A percentile compares a stretch with the other conserved stretches of the same genome.
phyloP scores from a whole-genome alignment of 2,329 filamentous ascomycete species.

The Colletotrichum orchidophilum region DNA sequence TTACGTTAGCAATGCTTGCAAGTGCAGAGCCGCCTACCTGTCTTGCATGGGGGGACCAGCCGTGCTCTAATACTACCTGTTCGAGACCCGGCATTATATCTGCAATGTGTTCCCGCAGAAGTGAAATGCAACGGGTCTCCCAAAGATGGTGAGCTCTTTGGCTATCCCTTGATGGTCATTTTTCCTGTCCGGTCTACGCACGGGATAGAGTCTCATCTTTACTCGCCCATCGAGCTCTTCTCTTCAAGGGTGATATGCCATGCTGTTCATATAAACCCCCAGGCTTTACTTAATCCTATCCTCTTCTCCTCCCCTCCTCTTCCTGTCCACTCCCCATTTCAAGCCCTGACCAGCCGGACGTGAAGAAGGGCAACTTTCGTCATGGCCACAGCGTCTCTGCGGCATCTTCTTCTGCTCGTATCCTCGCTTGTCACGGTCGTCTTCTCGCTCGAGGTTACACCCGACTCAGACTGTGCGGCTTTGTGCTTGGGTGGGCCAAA shows the following conservation, averaged over 20 bases:
- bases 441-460: constrained; percentile 55
- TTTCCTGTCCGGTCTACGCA: background rate
- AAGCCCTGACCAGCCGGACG: background rate
- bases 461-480: constrained; percentile 59
- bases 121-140: background rate
- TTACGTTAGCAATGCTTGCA: background rate
- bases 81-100: constrained; percentile 4
- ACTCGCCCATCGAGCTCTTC: background rate
- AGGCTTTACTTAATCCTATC: background rate
- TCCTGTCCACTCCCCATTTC: background rate
- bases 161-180: background rate
- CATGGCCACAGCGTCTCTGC: background rate
- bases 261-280: background rate
- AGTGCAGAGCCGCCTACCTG: constrained; percentile 23
- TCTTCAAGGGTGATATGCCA: background rate
- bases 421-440: constrained; percentile 33
- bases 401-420: background rate
- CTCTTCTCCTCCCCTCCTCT: background rate
- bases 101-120: constrained; percentile 4
- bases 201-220: background rate
- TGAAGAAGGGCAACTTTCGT: background rate
- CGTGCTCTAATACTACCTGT: constrained; percentile 14
- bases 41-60: constrained; percentile 19
- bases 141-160: background rate
- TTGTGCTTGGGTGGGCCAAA: constrained; percentile 54